Conservation (phyloP, 116 monocot species). For the Phalaenopsis hybrid region DNA sequence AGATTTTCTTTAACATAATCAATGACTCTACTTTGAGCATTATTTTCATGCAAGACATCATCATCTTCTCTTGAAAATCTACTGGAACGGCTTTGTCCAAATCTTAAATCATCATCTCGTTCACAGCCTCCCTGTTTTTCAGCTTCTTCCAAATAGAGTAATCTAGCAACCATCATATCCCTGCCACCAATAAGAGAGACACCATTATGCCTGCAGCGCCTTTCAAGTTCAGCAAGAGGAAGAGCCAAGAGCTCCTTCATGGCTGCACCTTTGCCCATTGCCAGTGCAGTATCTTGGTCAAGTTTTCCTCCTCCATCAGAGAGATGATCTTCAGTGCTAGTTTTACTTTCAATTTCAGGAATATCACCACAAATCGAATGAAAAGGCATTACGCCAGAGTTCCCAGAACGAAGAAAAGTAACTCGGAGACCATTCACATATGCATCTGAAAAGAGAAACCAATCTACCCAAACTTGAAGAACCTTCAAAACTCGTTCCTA, state of each 20-base stretch:
- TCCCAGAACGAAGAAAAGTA: conserved; percentile 86
- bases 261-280: conserved; percentile 91
- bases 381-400: conserved; percentile 80
- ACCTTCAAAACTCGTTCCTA: conserved; percentile 97
- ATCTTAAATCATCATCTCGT: conserved; percentile 53
- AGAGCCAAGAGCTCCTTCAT: conserved; percentile 77
- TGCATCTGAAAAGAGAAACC: conserved; percentile 99
- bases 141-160: conserved; percentile 92
- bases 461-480: conserved; percentile 99
- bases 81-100: conserved; percentile 26
- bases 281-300: conserved; percentile 84
- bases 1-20: conserved; percentile 12
- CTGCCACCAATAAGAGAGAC: conserved; percentile 88
- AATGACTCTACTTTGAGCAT: conserved; percentile 18
- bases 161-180: conserved; percentile 93
- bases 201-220: conserved; percentile 94
- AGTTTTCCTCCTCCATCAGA: conserved; percentile 37
- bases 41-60: conserved; percentile 13
- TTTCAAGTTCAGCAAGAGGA: conserved; percentile 88
- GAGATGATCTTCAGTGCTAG: conserved; percentile 44
- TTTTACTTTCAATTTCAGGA: conserved; percentile 76
- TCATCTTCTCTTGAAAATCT: conserved; percentile 57
- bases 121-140: conserved; percentile 71
- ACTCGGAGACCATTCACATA: conserved; percentile 84
- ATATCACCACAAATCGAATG: conserved; percentile 94